phyloP scores from a whole-genome alignment of 352 stramenopile species.

The Pythium periplocum region DNA sequence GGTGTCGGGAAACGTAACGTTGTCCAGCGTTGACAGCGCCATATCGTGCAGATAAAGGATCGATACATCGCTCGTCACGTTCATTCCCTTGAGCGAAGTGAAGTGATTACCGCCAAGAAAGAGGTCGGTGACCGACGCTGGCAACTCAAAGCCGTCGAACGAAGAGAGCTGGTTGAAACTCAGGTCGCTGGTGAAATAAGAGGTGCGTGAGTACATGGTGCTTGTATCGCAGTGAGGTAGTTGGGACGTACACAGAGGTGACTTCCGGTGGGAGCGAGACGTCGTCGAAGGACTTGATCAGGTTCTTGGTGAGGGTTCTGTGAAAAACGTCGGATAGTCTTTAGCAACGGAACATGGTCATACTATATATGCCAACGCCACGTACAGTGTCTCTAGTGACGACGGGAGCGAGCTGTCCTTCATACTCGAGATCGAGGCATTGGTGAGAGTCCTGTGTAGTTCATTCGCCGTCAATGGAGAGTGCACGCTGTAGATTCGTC shows the following conservation, averaged over 20 bases:
- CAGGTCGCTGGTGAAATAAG: constrained; percentile 23
- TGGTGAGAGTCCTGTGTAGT: too few species aligned
- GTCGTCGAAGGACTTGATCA: constrained; percentile 16
- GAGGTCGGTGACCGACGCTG: constrained; percentile 35
- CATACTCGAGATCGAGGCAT: too few species aligned
- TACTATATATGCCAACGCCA: too few species aligned
- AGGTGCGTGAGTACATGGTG: constrained; percentile 5
- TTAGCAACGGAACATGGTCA: too few species aligned
- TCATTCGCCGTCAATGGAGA: too few species aligned
- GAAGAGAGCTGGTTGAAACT: constrained; percentile 38
- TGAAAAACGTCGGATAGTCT: not conserved
- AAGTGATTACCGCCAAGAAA: constrained; percentile 68
- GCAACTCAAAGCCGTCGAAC: constrained; percentile 48
- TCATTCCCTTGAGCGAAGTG: constrained; percentile 27
- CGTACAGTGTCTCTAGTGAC: too few species aligned
- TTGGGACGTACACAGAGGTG: constrained; percentile 8
- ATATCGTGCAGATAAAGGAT: too few species aligned
- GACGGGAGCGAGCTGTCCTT: too few species aligned
- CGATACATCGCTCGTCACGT: too few species aligned
- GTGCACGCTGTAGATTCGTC: too few species aligned
- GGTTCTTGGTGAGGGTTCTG: constrained; percentile 12
- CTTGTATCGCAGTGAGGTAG: constrained; percentile 14
- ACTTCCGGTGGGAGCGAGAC: constrained; percentile 11
- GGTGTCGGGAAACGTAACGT: too few species aligned
- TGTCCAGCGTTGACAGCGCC: too few species aligned